Base-by-base conservation (phyloP, 2,329 filamentous ascomycete species). In the Xylogone sp. region DNA sequence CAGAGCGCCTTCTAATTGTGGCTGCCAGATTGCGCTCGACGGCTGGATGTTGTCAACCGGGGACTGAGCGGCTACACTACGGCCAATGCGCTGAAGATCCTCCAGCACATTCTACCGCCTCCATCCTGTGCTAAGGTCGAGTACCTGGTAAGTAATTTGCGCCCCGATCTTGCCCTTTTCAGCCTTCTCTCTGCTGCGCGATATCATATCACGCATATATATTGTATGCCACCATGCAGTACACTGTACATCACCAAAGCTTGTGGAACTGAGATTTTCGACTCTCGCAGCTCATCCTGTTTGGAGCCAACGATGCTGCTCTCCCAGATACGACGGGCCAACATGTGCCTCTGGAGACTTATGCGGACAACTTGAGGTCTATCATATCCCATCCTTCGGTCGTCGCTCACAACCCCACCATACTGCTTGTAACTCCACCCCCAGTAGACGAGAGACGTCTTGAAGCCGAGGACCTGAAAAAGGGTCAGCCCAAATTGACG, bases 251-350 rank as follows among this genome's bases (percentile, higher is more conserved):
- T 31, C 24, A 10, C 27, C 10, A 20, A 7, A 10, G 42, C 24
- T n/a, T 8, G 20, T n/a, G 13, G n/a, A 39, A 39, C n/a, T 39
- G 34, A 13, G 12, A 18, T 39, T 5, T 18, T 16, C 8, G n/a
- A n/a, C n/a, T 29, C 2, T 21, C 9, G 10, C 34, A 58, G 54
- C 62, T 71, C 39, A 71, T 96, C 53, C 86, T 96, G 58, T 84
- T 97, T 54, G 94, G 94, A 18, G 90, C 94, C 60, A 97, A 99
- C 66, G 94, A 97, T 69, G 86, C 93, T 3, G 84, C 84, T 50
- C 68, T 95, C 3, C 79, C 83, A 3, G 72, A 80, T 34, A 75
- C 78, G 3, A 83, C 82, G 47, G 74, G 75, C 9, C 94, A 97
- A 69, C 84, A 93, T 67, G 81, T 97, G 7, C 82, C 89, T 1